Evolutionary conservation across 2,329 filamentous ascomycete genomes (phyloP).

Genomic region (Aaosphaeria pasadenensis): DNA sequence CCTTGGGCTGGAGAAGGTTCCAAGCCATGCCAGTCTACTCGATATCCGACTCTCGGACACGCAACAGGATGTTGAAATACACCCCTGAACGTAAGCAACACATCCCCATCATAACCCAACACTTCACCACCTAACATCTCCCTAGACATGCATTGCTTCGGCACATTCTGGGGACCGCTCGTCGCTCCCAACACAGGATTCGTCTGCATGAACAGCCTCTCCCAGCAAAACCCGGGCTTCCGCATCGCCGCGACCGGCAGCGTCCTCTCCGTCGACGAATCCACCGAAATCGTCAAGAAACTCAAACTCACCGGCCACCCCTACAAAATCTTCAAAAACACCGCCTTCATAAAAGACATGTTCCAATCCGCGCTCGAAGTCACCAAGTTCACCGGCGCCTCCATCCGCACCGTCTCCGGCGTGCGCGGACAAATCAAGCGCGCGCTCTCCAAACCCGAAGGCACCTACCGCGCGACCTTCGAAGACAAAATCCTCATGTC

Average conservation of each 20-base stretch:
- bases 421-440: constrained; percentile 97
- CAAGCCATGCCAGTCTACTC: constrained; percentile 91
- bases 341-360: constrained; percentile 98
- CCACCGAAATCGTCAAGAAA: constrained; percentile 98
- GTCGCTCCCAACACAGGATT: constrained; percentile 96
- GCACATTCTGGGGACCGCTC: constrained; percentile 89
- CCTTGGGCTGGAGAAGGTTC: constrained; percentile 92
- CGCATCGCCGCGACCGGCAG: constrained; percentile 92
- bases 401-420: constrained; percentile 93
- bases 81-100: constrained; percentile 68
- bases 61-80: constrained; percentile 98
- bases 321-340: constrained; percentile 99
- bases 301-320: constrained; percentile 91
- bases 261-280: constrained; percentile 90
- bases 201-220: constrained; percentile 87
- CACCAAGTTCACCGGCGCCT: constrained; percentile 95
- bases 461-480: constrained; percentile 94
- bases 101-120: no score
- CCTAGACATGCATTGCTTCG: constrained; percentile 90
- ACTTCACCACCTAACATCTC: no score
- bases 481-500: constrained; percentile 98
- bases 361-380: constrained; percentile 91
- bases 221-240: constrained; percentile 81
- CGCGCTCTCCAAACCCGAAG: constrained; percentile 87
- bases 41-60: constrained; percentile 87